Evolutionary conservation across 176 grass and related monocot species (phyloP).

Genomic region (Guadua angustifolia): DNA sequence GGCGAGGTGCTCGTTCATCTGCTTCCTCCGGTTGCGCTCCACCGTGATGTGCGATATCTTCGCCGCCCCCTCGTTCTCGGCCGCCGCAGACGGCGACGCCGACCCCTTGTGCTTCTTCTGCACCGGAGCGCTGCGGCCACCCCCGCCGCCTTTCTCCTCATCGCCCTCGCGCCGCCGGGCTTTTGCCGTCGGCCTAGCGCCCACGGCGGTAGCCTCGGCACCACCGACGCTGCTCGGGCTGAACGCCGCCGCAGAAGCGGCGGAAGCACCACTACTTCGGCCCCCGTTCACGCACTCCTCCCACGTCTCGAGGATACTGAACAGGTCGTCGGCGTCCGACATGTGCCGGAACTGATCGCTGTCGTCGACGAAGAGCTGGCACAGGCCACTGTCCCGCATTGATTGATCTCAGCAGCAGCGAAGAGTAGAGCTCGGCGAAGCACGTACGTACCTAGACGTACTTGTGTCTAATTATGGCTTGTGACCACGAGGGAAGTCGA

Average conservation of each 20-base stretch:
- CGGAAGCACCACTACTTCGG: background rate
- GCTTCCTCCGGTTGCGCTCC: slow-evolving; percentile 95
- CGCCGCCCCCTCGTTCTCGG: background rate
- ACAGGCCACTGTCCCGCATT: slow-evolving; percentile 45
- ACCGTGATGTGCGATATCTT: slow-evolving; percentile 78
- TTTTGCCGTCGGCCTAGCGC: background rate
- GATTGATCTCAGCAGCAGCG: background rate
- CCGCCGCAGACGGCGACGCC: background rate
- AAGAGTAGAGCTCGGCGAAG: background rate
- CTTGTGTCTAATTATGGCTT: slow-evolving; percentile 6
- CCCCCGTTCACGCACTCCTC: slow-evolving; percentile 26
- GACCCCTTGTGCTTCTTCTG: slow-evolving; percentile 55
- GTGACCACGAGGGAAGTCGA: background rate
- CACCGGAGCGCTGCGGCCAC: background rate
- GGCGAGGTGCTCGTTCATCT: slow-evolving; percentile 77
- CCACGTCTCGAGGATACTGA: slow-evolving; percentile 48
- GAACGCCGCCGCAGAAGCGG: background rate
- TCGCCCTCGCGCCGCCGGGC: slow-evolving; percentile 20
- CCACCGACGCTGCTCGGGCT: background rate
- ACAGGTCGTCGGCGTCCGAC: slow-evolving; percentile 43
- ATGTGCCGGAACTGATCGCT: background rate
- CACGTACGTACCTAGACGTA: slow-evolving; percentile 1
- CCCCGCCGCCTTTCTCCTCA: background rate
- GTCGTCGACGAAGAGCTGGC: slow-evolving; percentile 39
- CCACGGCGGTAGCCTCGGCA: background rate